phyloP scores from a whole-genome alignment of 1,139 yeast genomes.

The Lodderomyces metapsilosis region DNA sequence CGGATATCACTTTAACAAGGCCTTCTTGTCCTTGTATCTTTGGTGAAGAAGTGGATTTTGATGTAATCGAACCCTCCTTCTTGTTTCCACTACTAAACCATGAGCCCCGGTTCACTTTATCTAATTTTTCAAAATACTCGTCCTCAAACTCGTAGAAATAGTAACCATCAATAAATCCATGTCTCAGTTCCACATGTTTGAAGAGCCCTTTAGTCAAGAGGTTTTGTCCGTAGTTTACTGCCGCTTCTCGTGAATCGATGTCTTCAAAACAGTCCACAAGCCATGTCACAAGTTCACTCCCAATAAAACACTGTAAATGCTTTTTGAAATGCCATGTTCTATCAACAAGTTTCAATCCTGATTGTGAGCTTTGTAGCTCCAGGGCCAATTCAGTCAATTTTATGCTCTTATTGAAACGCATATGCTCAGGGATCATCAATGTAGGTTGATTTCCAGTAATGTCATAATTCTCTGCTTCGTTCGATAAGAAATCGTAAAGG shows the following conservation, averaged over 20 bases:
- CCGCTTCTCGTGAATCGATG: conserved; percentile 78
- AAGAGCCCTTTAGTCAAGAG: conserved; percentile 73
- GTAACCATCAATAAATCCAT: conserved; percentile 87
- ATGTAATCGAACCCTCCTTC: conserved; percentile 19
- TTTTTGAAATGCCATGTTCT: conserved; percentile 89
- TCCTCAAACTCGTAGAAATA: conserved; percentile 77
- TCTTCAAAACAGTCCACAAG: conserved; percentile 74
- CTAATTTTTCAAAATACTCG: conserved; percentile 49
- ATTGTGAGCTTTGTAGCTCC: conserved; percentile 61
- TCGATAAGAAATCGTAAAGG: conserved; percentile 60
- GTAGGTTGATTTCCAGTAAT: conserved; percentile 36
- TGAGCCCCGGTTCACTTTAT: conserved; percentile 25
- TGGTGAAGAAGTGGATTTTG: conserved; percentile 32
- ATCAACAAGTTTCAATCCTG: conserved; percentile 67
- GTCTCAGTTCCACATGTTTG: conserved; percentile 78
- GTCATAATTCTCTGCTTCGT: conserved; percentile 33
- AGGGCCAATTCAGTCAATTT: conserved; percentile 50
- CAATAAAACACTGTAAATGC: conserved; percentile 78
- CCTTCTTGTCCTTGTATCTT: conserved; percentile 17
- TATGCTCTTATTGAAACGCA: conserved; percentile 36
- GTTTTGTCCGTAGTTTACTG: conserved; percentile 72
- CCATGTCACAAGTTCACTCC: conserved; percentile 87
- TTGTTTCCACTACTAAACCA: conserved; percentile 35
- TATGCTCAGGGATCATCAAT: conserved; percentile 33
- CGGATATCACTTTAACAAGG: conserved; percentile 9